phyloP scores from a whole-genome alignment of 225 moss, liverwort and hornwort species.

The Pleurozium schreberi region DNA sequence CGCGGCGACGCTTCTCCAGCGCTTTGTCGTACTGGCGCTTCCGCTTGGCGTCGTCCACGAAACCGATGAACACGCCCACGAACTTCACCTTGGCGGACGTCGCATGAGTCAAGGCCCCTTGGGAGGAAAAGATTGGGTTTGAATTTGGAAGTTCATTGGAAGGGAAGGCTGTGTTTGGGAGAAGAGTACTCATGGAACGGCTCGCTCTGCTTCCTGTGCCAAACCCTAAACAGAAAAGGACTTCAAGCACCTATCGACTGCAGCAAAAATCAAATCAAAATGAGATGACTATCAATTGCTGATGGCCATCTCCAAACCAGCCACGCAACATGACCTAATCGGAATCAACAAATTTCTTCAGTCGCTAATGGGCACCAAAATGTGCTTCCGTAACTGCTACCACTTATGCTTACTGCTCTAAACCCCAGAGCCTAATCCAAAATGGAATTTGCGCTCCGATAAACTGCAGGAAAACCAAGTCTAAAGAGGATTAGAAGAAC shows the following conservation, averaged over 20 bases:
- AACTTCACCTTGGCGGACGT: slow-evolving; percentile 30
- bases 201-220: neutral
- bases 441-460: neutral
- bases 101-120: slow-evolving; percentile 24
- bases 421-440: neutral
- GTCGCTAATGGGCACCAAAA: neutral
- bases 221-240: neutral
- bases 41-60: slow-evolving; percentile 27
- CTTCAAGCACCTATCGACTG: neutral
- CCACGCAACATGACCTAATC: neutral
- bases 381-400: no score
- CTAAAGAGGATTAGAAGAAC: neutral
- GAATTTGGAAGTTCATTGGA: neutral
- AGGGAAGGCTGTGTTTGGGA: neutral
- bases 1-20: slow-evolving; percentile 49
- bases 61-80: slow-evolving; percentile 33
- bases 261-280: neutral
- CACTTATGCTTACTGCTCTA: neutral
- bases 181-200: slow-evolving; percentile 8
- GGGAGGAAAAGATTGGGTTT: neutral
- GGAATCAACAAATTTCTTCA: neutral
- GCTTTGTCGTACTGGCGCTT: slow-evolving; percentile 37
- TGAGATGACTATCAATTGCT: neutral
- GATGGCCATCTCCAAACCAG: neutral
- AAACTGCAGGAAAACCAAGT: neutral